Evolutionary conservation across 257 asterid species (phyloP), one percentile per base, ranked within the genome.

Genomic region (Solanum clarkiae): DNA sequence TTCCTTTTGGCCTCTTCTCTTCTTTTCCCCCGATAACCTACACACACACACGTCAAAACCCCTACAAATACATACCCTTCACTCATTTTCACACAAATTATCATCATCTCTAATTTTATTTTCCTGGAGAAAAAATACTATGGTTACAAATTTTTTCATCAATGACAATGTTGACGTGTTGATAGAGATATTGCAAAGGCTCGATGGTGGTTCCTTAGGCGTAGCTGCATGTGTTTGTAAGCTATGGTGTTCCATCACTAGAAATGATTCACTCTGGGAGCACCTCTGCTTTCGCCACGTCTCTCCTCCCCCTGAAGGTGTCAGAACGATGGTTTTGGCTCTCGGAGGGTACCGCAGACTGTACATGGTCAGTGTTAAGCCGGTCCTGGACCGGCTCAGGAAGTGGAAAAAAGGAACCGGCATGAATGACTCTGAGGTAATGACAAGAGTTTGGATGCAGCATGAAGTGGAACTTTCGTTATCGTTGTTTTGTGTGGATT

Each of bases 221-320:
- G 94, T 92, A 44, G 97, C 98, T 26, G 97, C 95, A 29, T 92
- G 98, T 74, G 98, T 95, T 10, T 95, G 98, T 89, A 92, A 87
- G 81, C 89, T 91, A 44, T 95, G 98, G 98, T 89, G 95, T 66
- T 85, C 86, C 54, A 57, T 95, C 36, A 81, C 95, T 6, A 89
- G 93, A 36, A 94, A 91, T 91, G 98, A 95, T 84, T 86, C 95
- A 0, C 89, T 95, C 1, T 95, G 98, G 98, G 97, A 93, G 90
- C 93, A 92, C 82, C 93, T 95, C 55, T 95, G 98, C 88, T 95
- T 94, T 89, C 94, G 95, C 85, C 96, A 90, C 66, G 93, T 90
- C 4, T 89, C 98, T 4, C 97, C 94, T 6, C 91, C 93, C 12
- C 91, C 92, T 3, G 90, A 88, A 29, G 92, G 92, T 1, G 93